Percentiles rank a stretch among this genome's conserved stretches.
Conservation (phyloP, 768 basidiomycete genomes). For the Gelatoporia subvermispora region DNA sequence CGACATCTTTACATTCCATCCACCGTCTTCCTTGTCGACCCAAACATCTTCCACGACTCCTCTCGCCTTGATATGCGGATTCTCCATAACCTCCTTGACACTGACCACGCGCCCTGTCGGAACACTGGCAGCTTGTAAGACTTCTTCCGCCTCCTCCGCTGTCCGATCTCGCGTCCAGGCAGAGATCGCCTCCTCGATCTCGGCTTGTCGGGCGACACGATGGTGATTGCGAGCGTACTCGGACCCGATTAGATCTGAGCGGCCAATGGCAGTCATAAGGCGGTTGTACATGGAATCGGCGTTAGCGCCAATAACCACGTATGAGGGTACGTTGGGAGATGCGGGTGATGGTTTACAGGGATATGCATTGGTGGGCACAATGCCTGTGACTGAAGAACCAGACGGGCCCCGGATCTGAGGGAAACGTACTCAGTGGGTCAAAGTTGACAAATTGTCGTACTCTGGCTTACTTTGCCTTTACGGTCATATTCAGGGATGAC, state of each 20-base stretch:
- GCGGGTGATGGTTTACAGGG: constrained; percentile 51
- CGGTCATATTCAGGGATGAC: constrained; percentile 73
- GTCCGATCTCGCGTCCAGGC: constrained; percentile 50
- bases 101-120: constrained; percentile 61
- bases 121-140: constrained; percentile 48
- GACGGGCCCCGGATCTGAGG: constrained; percentile 62
- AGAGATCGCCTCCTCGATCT: constrained; percentile 60
- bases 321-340: constrained; percentile 39
- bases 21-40: constrained; percentile 34
- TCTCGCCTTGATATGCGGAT: constrained; percentile 49
- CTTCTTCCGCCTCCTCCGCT: constrained; percentile 47
- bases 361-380: constrained; percentile 73
- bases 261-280: constrained; percentile 56
- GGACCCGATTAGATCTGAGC: constrained; percentile 55
- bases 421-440: not conserved
- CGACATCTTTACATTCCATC: constrained; percentile 67
- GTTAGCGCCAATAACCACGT: constrained; percentile 70
- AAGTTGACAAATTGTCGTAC: not conserved
- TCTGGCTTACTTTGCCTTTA: constrained; percentile 49
- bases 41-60: constrained; percentile 56
- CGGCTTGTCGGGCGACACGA: constrained; percentile 36
- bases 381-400: constrained; percentile 70
- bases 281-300: constrained; percentile 66
- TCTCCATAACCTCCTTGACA: constrained; percentile 59
- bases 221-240: constrained; percentile 39